Conservation (phyloP, 179 eudicot genomes). For the Silene noctiflora region DNA sequence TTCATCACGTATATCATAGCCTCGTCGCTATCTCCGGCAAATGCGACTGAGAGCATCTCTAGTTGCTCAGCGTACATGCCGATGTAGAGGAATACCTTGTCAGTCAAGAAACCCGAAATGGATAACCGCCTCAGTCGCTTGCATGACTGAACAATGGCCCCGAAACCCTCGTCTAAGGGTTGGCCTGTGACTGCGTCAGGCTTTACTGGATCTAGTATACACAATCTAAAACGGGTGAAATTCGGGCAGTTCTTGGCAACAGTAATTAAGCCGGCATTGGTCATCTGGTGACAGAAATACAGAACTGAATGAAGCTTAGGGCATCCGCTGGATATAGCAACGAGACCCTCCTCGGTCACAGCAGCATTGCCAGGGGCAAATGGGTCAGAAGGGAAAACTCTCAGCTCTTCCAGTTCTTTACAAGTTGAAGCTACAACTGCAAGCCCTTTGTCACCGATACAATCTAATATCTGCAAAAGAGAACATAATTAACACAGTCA, state of each 20-base stretch:
- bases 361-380: constrained; percentile 43
- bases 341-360: constrained; percentile 82
- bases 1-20: constrained; percentile 71
- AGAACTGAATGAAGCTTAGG: constrained; percentile 70
- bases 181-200: constrained; percentile 64
- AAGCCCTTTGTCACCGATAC: constrained; percentile 76
- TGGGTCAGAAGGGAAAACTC: constrained; percentile 77
- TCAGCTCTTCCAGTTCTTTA: constrained; percentile 71
- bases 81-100: constrained; percentile 69
- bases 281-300: constrained; percentile 87
- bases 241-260: constrained; percentile 85
- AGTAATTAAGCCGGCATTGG: constrained; percentile 71
- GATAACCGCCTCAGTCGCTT: constrained; percentile 63
- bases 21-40: constrained; percentile 73
- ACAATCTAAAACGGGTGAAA: constrained; percentile 57
- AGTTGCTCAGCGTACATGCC: constrained; percentile 84
- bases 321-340: constrained; percentile 76
- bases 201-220: constrained; percentile 56
- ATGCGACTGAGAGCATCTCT: constrained; percentile 81
- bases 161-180: constrained; percentile 85
- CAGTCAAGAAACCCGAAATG: constrained; percentile 71
- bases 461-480: constrained; percentile 62
- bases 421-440: constrained; percentile 62
- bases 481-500: too few species aligned
- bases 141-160: constrained; percentile 76